phyloP scores from a whole-genome alignment of 495 filamentous ascomycete species.

The Neurospora hispaniola region DNA sequence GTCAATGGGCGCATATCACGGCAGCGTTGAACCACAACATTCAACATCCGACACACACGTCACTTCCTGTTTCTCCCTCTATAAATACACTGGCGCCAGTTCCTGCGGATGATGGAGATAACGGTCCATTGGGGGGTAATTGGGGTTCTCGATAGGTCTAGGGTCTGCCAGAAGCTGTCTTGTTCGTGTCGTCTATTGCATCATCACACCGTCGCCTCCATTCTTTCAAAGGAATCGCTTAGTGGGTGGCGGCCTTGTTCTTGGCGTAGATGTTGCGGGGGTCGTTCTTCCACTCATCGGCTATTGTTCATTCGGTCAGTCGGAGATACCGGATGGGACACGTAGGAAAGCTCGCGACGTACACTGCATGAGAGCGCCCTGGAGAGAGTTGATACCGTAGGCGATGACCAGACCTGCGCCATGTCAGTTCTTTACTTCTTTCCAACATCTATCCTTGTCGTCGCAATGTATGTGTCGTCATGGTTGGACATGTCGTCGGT shows the following conservation, averaged over 20 bases:
- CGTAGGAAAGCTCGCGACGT: conserved; percentile 30
- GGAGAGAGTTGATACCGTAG: conserved; percentile 77
- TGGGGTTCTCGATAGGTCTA: background rate
- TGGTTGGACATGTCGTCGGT: background rate
- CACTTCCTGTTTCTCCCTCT: conserved; percentile 6
- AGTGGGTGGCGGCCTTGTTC: conserved; percentile 34
- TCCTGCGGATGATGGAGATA: background rate
- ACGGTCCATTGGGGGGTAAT: background rate
- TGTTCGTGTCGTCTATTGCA: conserved; percentile 4
- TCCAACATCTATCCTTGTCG: background rate
- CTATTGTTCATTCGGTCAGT: conserved; percentile 31
- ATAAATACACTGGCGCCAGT: conserved; percentile 22
- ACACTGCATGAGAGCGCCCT: conserved; percentile 62
- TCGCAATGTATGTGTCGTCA: background rate
- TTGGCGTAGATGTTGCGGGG: conserved; percentile 74
- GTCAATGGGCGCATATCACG: background rate
- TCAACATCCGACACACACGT: background rate
- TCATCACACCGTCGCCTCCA: conserved; percentile 4
- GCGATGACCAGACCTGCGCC: conserved; percentile 61
- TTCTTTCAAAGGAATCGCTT: conserved; percentile 2
- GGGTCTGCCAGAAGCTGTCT: background rate
- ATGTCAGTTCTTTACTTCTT: conserved; percentile 6
- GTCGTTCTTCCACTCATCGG: conserved; percentile 90
- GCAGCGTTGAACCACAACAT: background rate
- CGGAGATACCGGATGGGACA: background rate